Evolutionary conservation across 805 yeast species (phyloP).

Genomic region (Starmerella powellii): DNA sequence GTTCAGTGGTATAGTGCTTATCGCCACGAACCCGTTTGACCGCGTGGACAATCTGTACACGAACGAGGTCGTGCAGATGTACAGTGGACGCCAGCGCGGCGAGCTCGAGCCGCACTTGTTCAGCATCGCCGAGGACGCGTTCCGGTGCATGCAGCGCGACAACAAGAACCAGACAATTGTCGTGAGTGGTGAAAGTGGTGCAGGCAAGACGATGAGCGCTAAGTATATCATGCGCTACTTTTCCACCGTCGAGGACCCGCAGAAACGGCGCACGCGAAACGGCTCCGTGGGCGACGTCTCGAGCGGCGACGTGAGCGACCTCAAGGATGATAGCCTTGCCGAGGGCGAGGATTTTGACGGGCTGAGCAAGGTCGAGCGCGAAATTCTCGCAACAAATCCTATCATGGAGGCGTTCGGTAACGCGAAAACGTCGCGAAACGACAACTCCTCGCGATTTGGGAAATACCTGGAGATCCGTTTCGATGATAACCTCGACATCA

Average conservation of each 20-base stretch:
- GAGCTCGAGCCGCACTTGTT: constrained; percentile 94
- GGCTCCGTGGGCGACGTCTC: not conserved
- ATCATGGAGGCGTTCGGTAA: constrained; percentile 98
- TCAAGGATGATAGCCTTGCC: not conserved
- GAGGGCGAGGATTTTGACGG: constrained; percentile 32
- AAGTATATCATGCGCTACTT: constrained; percentile 95
- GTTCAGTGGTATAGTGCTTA: constrained; percentile 90
- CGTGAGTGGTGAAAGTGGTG: constrained; percentile 96
- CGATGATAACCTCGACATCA: constrained; percentile 59
- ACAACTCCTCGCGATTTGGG: constrained; percentile 95
- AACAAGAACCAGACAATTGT: constrained; percentile 85
- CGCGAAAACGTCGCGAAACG: constrained; percentile 94
- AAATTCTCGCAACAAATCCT: constrained; percentile 91
- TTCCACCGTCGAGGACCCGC: constrained; percentile 70
- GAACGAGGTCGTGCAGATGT: constrained; percentile 85
- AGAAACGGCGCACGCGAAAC: constrained; percentile 23
- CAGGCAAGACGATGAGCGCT: constrained; percentile 96
- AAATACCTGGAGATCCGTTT: constrained; percentile 87
- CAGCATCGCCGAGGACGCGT: constrained; percentile 96
- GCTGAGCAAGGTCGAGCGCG: constrained; percentile 84
- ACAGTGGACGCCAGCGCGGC: constrained; percentile 84
- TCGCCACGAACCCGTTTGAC: constrained; percentile 94
- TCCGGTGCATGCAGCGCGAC: constrained; percentile 83
- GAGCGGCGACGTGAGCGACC: not conserved
- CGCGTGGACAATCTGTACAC: constrained; percentile 82